Conservation (phyloP, 2,329 filamentous ascomycete genomes). For the Exophiala oligosperma region DNA sequence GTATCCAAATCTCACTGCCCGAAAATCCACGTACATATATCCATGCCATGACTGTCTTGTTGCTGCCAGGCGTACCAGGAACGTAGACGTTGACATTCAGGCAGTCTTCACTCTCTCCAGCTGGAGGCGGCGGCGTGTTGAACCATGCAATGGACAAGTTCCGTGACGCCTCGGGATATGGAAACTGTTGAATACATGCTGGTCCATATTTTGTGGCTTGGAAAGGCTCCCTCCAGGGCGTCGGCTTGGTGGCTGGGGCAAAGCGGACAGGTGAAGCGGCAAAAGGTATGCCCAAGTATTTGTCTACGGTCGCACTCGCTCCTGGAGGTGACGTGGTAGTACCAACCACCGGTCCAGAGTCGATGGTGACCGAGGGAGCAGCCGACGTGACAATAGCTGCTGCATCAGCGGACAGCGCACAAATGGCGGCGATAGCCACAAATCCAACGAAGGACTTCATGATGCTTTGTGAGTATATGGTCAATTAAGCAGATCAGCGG, state of each 20-base stretch:
- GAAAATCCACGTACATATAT: slow-evolving; percentile 33
- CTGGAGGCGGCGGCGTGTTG: slow-evolving; percentile 16
- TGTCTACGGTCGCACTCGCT: slow-evolving; percentile 25
- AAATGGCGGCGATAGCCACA: neutral
- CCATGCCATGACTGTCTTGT: slow-evolving; percentile 40
- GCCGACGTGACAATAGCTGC: neutral
- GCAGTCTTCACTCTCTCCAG: slow-evolving; percentile 40
- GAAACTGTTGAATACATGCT: slow-evolving; percentile 32
- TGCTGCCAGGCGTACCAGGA: slow-evolving; percentile 31
- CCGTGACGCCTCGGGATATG: slow-evolving; percentile 7
- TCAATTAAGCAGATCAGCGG: neutral
- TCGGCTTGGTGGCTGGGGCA: slow-evolving; percentile 21
- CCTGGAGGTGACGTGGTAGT: slow-evolving; percentile 26
- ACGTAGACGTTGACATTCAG: slow-evolving; percentile 43
- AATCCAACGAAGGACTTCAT: neutral
- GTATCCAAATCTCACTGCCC: neutral
- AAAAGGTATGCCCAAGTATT: slow-evolving; percentile 35
- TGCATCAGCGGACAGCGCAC: neutral
- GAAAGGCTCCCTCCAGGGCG: slow-evolving; percentile 19
- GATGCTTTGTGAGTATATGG: neutral
- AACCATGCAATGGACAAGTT: slow-evolving; percentile 26
- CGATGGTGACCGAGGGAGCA: slow-evolving; percentile 24
- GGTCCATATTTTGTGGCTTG: slow-evolving; percentile 30
- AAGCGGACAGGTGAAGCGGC: slow-evolving; percentile 29
- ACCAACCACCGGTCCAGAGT: slow-evolving; percentile 29